Evolutionary conservation across 106 monocot genomes (phyloP).

Genomic region (Dioscorea dumetorum): DNA sequence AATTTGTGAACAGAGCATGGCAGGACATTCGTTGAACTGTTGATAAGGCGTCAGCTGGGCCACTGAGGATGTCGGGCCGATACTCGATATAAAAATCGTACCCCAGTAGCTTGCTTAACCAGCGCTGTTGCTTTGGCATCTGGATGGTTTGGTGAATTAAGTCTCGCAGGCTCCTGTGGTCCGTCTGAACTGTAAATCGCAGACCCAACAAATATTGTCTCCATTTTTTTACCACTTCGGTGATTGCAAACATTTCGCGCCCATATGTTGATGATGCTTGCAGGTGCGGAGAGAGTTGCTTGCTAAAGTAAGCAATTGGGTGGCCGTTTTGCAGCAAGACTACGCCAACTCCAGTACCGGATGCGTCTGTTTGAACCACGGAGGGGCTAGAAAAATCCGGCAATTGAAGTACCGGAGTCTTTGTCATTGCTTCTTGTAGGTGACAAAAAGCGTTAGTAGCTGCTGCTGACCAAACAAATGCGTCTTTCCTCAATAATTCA

Average conservation of each 20-base stretch:
- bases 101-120: not conserved
- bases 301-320: not conserved
- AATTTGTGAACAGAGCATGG: too few species aligned
- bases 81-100: not conserved
- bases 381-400: not conserved
- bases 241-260: not conserved
- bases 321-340: not conserved
- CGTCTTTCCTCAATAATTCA: not conserved
- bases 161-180: not conserved
- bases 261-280: not conserved
- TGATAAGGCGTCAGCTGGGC: not conserved
- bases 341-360: not conserved
- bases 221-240: not conserved
- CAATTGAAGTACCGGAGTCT: not conserved
- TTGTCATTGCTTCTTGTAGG: not conserved
- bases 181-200: not conserved
- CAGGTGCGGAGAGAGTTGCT: not conserved
- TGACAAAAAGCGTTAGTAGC: not conserved
- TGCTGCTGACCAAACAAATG: not conserved
- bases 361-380: not conserved
- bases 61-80: not conserved
- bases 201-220: not conserved
- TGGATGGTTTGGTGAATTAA: not conserved
- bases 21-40: too few species aligned
- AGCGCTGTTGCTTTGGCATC: not conserved